Base-by-base conservation (phyloP, 2,329 filamentous ascomycete species). In the Albifimbria verrucaria region DNA sequence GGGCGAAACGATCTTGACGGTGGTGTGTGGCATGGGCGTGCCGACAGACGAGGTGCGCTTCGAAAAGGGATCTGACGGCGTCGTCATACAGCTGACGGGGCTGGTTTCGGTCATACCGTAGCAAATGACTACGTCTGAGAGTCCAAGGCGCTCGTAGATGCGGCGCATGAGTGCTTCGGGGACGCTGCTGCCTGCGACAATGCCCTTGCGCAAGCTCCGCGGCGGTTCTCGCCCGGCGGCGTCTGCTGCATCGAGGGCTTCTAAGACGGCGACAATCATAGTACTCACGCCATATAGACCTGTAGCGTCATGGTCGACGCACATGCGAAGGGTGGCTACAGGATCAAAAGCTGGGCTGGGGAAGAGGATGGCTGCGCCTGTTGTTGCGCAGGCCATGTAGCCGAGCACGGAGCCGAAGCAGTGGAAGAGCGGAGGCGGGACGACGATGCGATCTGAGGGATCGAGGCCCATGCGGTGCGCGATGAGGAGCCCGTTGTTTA, bases 101-200 rank as follows among this genome's bases (percentile, higher is more conserved):
- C 79, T 81, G 1, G 92, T 97, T 72, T 97, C 92, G 2, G 92
- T 97, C 92, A 96, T 96, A 56, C 92, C 92, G 69, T 97, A 97
- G 76, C 92, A 96, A 58, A 96, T 97, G 0, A 92, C 93, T 21
- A 97, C 73, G 52, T 96, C 89, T 0, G 80, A 82, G 18, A 97
- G 75, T 48, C 94, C 94, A 9, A 97, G 77, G 2, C 76, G 79
- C 22, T 79, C 78, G 68, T 93, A 88, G 7, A 97, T 73, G 55
- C 82, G 84, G 18, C 80, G 78, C 90, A 95, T 96, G 24, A 97
- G 77, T 50, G 89, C 81, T 20, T 87, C 83, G 0, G 94, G 93
- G 2, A 97, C 87, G n/a, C 85, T 89, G 52, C 83, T 89, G 1
- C 94, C 94, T 0, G 93, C 91, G 11, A 89, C 92, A 60, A 97